phyloP scores from a whole-genome alignment of 306 rosid species.

The Coriaria nepalensis region DNA sequence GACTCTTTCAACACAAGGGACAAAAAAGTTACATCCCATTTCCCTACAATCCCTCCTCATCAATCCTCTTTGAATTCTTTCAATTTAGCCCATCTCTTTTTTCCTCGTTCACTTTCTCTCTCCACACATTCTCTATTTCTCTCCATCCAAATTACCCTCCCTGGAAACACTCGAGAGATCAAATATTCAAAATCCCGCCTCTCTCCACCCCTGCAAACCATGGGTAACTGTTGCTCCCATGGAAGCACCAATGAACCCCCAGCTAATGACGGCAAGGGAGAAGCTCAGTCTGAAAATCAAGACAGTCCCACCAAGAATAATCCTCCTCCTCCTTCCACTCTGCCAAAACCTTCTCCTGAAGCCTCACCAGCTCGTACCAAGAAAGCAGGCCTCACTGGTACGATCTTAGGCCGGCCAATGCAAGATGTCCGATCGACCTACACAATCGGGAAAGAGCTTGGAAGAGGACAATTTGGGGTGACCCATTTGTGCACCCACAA shows the following conservation, averaged over 20 bases:
- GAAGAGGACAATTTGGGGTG: conserved; percentile 88
- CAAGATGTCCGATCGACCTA: conserved; percentile 53
- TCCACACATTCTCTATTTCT: conserved; percentile 20
- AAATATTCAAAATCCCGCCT: conserved; percentile 7
- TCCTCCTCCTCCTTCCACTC: not conserved
- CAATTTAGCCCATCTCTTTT: conserved; percentile 19
- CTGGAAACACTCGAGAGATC: conserved; percentile 9
- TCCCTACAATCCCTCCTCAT: conserved; percentile 55
- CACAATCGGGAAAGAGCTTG: conserved; percentile 71
- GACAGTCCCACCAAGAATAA: not conserved
- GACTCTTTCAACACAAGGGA: conserved; percentile 23
- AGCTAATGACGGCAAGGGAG: conserved; percentile 19
- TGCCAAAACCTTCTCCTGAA: conserved; percentile 12
- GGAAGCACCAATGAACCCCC: conserved; percentile 34
- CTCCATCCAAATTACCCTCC: conserved; percentile 29
- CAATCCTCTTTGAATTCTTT: conserved; percentile 29
- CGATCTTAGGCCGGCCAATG: conserved; percentile 77
- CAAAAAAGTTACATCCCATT: not conserved
- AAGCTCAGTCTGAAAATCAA: conserved; percentile 3
- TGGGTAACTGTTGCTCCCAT: conserved; percentile 96
- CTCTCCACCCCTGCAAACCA: conserved; percentile 29
- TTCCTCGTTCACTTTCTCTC: conserved; percentile 2
- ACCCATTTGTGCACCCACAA: conserved; percentile 74
- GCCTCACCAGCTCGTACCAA: conserved; percentile 23
- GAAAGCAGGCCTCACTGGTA: conserved; percentile 33